Evolutionary conservation across 2,329 filamentous ascomycete genomes (phyloP), one percentile per base, ranked within the genome.

Genomic region (Hymenoscyphus linearis): DNA sequence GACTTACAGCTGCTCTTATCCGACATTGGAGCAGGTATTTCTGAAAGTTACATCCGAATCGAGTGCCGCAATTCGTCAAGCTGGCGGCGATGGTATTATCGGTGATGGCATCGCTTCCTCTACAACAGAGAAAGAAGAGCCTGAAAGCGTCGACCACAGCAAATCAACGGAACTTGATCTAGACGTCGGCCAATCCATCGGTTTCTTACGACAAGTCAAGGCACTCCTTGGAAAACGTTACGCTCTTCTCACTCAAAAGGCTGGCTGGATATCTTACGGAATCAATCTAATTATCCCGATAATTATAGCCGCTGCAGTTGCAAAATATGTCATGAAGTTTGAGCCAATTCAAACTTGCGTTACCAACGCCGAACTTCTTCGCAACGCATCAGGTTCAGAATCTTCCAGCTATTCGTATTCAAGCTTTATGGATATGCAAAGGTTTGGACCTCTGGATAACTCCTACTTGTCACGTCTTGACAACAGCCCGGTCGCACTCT

Each of bases 1-100:
- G 56, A 66, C 65, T 14, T 88, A 86, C 68, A 80, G 85, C 61
- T 81, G 87, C 61, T 80, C 80, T 60, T 85, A 85, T 2, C 85
- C 85, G 2, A 86, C 84, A 0, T 82, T 88, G 26, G 85, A 88
- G 68, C 85, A 88, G 64, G 85, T 87, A 0, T 88, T 88, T 71
- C 74, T 88, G n/a, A 85, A 83, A 62, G 77, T 87, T 47, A 84
- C 85, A 0, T 81, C 83, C 64, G 84, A 86, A 67, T 81, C 83
- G 64, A 83, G 86, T 67, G 77, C 82, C 12, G 64, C 61, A 3
- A 58, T 68, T 12, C 64, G 62, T 26, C 60, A 66, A 14, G 52
- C 61, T 36, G 65, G 64, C n/a, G 68, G 67, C 14, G 68, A 70
- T 60, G 67, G 68, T 12, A 64, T 65, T 57, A 64, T 66, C 35